Percentiles rank a stretch among this genome's conserved stretches.
These are phyloP conservation scores for Hyphopichia khmerensis DNA, from an alignment of 1,139 yeast genomes.

Conservation along the genomic window DNA sequence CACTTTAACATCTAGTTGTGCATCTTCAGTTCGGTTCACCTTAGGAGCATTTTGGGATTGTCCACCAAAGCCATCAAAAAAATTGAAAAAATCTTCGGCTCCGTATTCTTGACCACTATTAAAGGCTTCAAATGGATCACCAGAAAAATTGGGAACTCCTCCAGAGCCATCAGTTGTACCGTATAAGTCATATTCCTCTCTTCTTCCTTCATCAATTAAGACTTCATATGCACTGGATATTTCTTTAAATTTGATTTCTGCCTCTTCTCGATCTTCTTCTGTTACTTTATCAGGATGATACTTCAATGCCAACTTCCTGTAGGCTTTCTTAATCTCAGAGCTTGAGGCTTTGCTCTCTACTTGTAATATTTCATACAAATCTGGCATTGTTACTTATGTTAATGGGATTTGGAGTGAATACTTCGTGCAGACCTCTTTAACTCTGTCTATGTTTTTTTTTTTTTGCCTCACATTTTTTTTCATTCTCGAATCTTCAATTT, in stretches of 20 bases:
- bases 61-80: constrained; percentile 46
- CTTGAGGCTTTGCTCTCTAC: constrained; percentile 60
- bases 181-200: constrained; percentile 57
- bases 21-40: constrained; percentile 57
- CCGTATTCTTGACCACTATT: constrained; percentile 39
- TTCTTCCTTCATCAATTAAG: constrained; percentile 58
- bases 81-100: constrained; percentile 71
- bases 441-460: too few relatives aligned
- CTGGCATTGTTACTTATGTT: constrained; percentile 11
- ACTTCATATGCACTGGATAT: constrained; percentile 77
- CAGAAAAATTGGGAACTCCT: constrained; percentile 18
- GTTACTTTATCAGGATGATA: constrained; percentile 82
- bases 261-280: constrained; percentile 62
- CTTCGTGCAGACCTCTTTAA: too few relatives aligned
- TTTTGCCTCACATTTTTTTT: not conserved
- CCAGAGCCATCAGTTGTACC: constrained; percentile 46
- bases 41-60: constrained; percentile 1
- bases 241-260: constrained; percentile 74
- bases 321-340: constrained; percentile 73
- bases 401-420: not conserved
- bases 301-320: constrained; percentile 67
- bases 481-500: not conserved
- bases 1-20: constrained; percentile 60
- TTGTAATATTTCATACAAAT: constrained; percentile 68
- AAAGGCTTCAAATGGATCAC: constrained; percentile 45